Base-by-base conservation (phyloP, 2,329 filamentous ascomycete genomes). In the Clonostachys solani region DNA sequence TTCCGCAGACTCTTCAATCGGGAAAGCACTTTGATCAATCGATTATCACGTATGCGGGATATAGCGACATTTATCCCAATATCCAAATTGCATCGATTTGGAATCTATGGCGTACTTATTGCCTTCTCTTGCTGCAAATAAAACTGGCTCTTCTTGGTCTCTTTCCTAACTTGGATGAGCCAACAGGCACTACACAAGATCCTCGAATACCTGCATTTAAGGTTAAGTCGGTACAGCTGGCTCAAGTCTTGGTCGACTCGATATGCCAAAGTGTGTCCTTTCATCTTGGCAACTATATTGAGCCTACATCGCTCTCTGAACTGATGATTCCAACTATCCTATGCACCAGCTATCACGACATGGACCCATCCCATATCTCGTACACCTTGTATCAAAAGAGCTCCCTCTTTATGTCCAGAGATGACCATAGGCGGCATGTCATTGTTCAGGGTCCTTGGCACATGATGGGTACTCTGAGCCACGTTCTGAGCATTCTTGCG, bases 31-130 rank as follows among this genome's bases (percentile, higher is more conserved):
- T 29, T 29, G 29, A 43, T 41, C 47, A 33, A 43, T 42, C 40
- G 43, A 15, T 35, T 46, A 37, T 49, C 33, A 42, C 43, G 18
- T 51, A 50, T 43, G 42, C 45, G n/a, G 41, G 49, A 33, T 40
- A 43, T 40, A 50, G 50, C 48, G 50, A 54, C 48, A 46, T 54
- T 44, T 54, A 52, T 42, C 50, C 50, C 17, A 50, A 46, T 29
- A 47, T 50, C 44, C 52, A 54, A 46, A 54, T 54, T 43, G 52
- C 52, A 35, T 52, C 46, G 33, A 50, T 52, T 42, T 54, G 52
- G 52, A 54, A 54, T 45, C 44, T 50, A 43, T 54, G 52, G 51
- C 49, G 49, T 29, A 41, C 47, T 40, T 53, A 42, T 44, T 49
- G 45, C 42, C 47, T 53, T 38, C 46, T 51, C 45, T 36, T 51